Evolutionary conservation across 2,329 filamentous ascomycete genomes (phyloP).

Genomic region (Didymella keratinophila): DNA sequence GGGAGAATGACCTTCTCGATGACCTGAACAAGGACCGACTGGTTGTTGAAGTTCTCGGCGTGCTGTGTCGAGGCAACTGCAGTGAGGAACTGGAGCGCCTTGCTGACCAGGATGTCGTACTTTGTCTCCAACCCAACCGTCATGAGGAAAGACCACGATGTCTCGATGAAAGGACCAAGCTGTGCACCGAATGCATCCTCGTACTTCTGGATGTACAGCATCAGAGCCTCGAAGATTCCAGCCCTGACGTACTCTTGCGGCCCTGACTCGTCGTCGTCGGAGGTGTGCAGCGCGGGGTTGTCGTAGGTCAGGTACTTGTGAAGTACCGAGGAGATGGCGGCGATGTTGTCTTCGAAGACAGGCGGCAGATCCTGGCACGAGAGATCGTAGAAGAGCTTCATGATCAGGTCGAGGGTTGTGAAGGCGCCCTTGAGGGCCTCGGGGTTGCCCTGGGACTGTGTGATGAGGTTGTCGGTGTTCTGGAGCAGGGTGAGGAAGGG

Average conservation of each 20-base stretch:
- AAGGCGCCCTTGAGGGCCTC: conserved; percentile 78
- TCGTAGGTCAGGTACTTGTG: conserved; percentile 94
- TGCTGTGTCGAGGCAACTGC: conserved; percentile 82
- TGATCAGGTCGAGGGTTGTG: conserved; percentile 82
- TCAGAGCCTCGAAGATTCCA: conserved; percentile 89
- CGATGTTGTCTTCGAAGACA: conserved; percentile 89
- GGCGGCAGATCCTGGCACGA: conserved; percentile 97
- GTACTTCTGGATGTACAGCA: conserved; percentile 92
- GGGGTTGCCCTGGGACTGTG: conserved; percentile 78
- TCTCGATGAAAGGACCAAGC: conserved; percentile 84
- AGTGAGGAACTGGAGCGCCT: conserved; percentile 91
- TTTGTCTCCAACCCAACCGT: conserved; percentile 86
- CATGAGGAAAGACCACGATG: conserved; percentile 90
- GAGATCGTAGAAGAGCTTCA: conserved; percentile 94
- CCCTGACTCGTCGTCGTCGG: conserved; percentile 89
- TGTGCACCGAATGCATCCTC: conserved; percentile 89
- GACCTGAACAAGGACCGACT: conserved; percentile 80
- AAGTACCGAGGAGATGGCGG: conserved; percentile 76
- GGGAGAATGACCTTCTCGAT: conserved; percentile 96
- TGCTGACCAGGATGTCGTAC: conserved; percentile 93
- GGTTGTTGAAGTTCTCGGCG: conserved; percentile 83
- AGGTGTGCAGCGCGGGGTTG: conserved; percentile 80
- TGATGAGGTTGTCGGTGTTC: conserved; percentile 74
- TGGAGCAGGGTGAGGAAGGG: conserved; percentile 84
- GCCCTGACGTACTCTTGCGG: conserved; percentile 87